Conservation (phyloP, 2,329 filamentous ascomycete species). For the Didymella pomorum region DNA sequence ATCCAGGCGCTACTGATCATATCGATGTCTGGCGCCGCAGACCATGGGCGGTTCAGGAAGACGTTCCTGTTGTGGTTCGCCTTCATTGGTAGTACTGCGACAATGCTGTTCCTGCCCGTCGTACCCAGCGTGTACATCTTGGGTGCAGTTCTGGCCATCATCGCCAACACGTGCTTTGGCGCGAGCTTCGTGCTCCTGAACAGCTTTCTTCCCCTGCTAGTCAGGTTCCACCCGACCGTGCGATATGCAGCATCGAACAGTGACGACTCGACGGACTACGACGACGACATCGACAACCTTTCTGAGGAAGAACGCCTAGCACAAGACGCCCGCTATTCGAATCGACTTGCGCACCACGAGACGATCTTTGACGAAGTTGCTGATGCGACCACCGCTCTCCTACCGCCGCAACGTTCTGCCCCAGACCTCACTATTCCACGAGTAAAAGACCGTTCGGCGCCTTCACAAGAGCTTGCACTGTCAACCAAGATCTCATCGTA, state of each 20-base stretch:
- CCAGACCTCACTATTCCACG: conserved; percentile 44
- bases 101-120: conserved; percentile 88
- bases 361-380: conserved; percentile 38
- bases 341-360: conserved; percentile 37
- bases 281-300: conserved; percentile 35
- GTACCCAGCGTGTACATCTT: conserved; percentile 78
- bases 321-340: conserved; percentile 39
- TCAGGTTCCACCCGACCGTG: conserved; percentile 78
- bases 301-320: conserved; percentile 31
- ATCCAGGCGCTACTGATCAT: conserved; percentile 91
- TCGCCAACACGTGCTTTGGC: conserved; percentile 93
- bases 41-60: conserved; percentile 90
- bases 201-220: conserved; percentile 90
- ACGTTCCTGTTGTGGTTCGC: conserved; percentile 86
- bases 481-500: conserved; percentile 91
- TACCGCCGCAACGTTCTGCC: conserved; percentile 37
- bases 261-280: conserved; percentile 36
- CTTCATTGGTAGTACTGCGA: conserved; percentile 78
- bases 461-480: conserved; percentile 75
- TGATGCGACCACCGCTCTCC: conserved; percentile 50
- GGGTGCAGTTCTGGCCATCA: conserved; percentile 82
- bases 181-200: conserved; percentile 95
- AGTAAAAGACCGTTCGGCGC: conserved; percentile 39
- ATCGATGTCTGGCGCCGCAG: conserved; percentile 93
- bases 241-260: conserved; percentile 44